Evolutionary conservation across 208 protist genomes (phyloP), one percentile per base, ranked within the genome.

Genomic region (Polymyxa betae): DNA sequence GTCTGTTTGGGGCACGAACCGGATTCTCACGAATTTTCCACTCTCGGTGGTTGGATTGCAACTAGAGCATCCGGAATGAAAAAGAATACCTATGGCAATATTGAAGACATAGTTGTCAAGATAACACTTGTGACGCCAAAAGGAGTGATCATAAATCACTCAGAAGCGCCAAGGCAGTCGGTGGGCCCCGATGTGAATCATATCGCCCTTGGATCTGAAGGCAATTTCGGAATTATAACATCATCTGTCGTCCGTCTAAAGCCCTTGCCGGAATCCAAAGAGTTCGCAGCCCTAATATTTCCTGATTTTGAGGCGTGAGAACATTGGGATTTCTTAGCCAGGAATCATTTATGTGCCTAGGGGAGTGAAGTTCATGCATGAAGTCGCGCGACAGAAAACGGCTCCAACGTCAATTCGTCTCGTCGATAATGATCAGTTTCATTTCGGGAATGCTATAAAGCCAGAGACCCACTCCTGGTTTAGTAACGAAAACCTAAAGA

Each of bases 51-150:
- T 40, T 98, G 97, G 96, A 97, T 98, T 77, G 96, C 95, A 35
- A 97, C 97, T n/a, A 94, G 96, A 32, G 96, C 96, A 44, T 97
- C 96, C 88, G 97, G 97, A 72, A 96, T 97, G 89, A 97, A 98
- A 95, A 97, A 96, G 89, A 92, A 92, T 29, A 60, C 54, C 41
- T 64, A 92, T 77, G 89, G 89, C 88, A 92, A 92, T 88, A 92
- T 92, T 41, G 90, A 92, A 54, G 90, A 92, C 90, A 90, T 92
- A n/a, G 46, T 92, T 1, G 77, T 92, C 96, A 97, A 91, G 96
- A 92, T 98, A 82, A 97, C 96, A 91, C 94, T 97, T 90, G 96
- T 94, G 46, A 98, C 97, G 24, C 96, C 97, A 10, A 96, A 94
- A 0, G 97, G 97, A 38, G 95, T 97, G 20, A 5, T 82, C 40